Conservation (phyloP, 345 rosid genomes). For the Crucihimalaya himalaica region DNA sequence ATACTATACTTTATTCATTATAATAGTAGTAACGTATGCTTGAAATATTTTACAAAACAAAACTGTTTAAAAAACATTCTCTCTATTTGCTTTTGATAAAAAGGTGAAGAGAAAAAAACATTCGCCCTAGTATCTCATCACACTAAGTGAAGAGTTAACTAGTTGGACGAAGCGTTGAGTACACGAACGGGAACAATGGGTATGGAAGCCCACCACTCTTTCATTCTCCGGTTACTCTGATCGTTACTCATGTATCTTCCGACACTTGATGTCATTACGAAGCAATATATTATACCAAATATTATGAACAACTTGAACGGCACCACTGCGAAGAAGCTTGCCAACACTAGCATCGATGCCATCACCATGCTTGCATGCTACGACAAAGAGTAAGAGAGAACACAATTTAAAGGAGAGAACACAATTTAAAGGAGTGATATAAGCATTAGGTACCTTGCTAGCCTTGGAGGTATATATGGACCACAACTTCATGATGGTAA, state of each 20-base stretch:
- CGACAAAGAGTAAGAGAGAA: conserved; percentile 3
- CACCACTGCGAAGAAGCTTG: conserved; percentile 54
- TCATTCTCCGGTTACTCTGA: conserved; percentile 61
- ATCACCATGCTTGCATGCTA: conserved; percentile 74
- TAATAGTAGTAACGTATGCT: background rate
- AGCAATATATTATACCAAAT: conserved; percentile 35
- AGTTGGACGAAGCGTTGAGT: conserved; percentile 42
- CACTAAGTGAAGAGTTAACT: background rate
- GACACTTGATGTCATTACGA: conserved; percentile 52
- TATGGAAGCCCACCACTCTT: conserved; percentile 95
- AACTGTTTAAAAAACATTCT: conserved; percentile 1
- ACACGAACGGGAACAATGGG: conserved; percentile 68
- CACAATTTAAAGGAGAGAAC: background rate
- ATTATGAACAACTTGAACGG: conserved; percentile 62
- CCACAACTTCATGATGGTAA: conserved; percentile 65
- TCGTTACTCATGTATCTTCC: conserved; percentile 50
- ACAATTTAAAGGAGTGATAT: background rate
- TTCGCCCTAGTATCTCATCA: background rate
- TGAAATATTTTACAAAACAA: conserved; percentile 18
- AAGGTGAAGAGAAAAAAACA: background rate
- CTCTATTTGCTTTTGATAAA: background rate
- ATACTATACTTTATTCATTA: background rate
- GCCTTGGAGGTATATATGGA: conserved; percentile 65
- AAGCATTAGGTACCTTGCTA: conserved; percentile 52
- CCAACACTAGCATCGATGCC: conserved; percentile 46